Evolutionary conservation across 176 grass and related monocot genomes (phyloP), one percentile per base, ranked within the genome.

Genomic region (Poa pratensis): DNA sequence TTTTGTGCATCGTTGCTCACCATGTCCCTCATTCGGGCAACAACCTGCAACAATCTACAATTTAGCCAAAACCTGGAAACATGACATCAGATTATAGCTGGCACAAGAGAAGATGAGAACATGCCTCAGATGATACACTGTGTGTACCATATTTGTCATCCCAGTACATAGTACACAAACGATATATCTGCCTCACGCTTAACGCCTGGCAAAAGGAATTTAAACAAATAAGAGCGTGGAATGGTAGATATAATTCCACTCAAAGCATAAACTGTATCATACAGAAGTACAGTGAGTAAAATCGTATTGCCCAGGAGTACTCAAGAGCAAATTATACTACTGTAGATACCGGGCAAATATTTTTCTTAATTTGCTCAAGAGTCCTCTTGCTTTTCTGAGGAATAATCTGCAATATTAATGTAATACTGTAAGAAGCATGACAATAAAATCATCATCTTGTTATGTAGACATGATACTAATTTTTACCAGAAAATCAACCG

Each of bases 151-250:
- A 97, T 89, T 90, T 94, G 46, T 97, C 90, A 66, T 97, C 94
- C 90, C 94, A 97, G 75, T 97, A 97, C 92, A 94, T 97, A 23
- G 92, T 94, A 80, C 94, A 97, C 87, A 97, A 74, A 74, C 94
- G 85, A 76, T 97, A 97, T 82, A 97, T 97, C 81, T 97, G 94
- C 75, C 90, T 94, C 49, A 94, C 86, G 76, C 94, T 97, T 82
- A 97, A 75, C 48, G 90, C 91, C 94, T 97, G 54, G 15, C 14
- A 61, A 66, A 66, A 53, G 89, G 28, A 22, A 74, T 18, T 40
- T 15, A 64, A 82, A 58, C 34, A 86, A 86, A 24, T 42, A 81
- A 32, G 30, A 18, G 54, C 30, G 70, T 71, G 59, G n/a, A 32
- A 18, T 73, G 55, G 76, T 42, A 35, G 73, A 80, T 4, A 85